Evolutionary conservation across 257 asterid species (phyloP).

Genomic region (Solanum chmielewskii): DNA sequence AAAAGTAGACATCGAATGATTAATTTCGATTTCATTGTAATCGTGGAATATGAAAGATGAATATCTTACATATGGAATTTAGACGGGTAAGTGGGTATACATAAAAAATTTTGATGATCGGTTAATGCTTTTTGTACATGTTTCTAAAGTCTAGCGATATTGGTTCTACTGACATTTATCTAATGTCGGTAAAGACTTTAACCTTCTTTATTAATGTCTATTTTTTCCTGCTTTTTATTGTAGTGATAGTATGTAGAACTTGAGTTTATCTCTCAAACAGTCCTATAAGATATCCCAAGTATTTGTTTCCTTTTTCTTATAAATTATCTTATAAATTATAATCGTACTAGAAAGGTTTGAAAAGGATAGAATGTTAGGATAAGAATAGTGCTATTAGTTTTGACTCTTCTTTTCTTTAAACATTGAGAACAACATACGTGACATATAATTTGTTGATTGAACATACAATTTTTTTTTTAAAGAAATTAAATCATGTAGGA

Average conservation of each 20-base stretch:
- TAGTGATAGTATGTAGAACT: not conserved
- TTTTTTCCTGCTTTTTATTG: too few species aligned
- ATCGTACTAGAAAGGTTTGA: too few species aligned
- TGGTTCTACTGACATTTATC: rapidly evolving
- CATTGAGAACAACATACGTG: not conserved
- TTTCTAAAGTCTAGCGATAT: too few species aligned
- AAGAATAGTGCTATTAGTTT: too few species aligned
- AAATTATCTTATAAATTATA: too few species aligned
- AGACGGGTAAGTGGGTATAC: not conserved
- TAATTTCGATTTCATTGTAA: not conserved
- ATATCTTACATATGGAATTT: not conserved
- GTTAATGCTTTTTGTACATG: too few species aligned
- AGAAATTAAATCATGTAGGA: not conserved
- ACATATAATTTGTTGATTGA: too few species aligned
- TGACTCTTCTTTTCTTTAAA: too few species aligned
- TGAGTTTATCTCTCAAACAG: not conserved
- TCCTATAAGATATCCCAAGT: not conserved
- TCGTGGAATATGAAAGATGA: not conserved
- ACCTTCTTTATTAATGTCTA: too few species aligned
- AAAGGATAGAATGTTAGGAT: too few species aligned
- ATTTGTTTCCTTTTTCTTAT: not conserved
- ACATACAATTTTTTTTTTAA: not conserved
- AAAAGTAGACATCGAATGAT: not conserved
- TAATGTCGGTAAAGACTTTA: too few species aligned
- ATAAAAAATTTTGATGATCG: too few species aligned